A percentile compares a stretch with the other conserved stretches of the same genome.
phyloP scores from a whole-genome alignment of 257 asterid genomes.

The Fraxinus cuspidata region DNA sequence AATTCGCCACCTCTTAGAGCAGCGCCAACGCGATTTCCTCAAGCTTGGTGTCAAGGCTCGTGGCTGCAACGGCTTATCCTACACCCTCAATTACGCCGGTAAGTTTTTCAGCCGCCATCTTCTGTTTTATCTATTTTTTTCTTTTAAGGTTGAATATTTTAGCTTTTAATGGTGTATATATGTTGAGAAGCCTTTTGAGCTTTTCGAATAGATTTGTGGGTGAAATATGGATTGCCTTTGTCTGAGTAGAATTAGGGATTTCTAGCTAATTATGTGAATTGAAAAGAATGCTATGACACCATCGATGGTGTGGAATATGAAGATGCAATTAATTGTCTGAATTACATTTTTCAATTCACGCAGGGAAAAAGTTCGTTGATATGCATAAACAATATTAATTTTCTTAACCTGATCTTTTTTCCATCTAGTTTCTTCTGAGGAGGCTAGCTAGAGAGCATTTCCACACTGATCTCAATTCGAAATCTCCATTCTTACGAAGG shows the following conservation, averaged over 20 bases:
- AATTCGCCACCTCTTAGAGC: conserved; percentile 69
- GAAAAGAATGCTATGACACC: background rate
- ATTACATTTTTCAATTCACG: background rate
- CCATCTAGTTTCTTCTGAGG: background rate
- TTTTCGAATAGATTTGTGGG: background rate
- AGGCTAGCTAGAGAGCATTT: background rate
- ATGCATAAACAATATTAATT: background rate
- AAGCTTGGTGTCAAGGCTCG: conserved; percentile 98
- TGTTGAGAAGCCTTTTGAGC: background rate
- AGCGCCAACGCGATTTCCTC: conserved; percentile 82
- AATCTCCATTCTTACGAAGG: background rate
- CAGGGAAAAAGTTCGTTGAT: background rate
- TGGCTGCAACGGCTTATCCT: conserved; percentile 97
- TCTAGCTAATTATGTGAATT: background rate
- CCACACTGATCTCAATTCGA: background rate
- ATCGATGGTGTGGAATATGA: background rate
- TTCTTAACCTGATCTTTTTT: background rate
- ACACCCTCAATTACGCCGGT: conserved; percentile 98
- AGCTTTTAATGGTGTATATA: background rate
- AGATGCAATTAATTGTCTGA: background rate
- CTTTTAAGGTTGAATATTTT: too few relatives aligned
- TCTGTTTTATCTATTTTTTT: background rate
- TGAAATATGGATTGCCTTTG: background rate
- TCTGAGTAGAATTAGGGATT: background rate
- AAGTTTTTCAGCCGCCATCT: background rate